Evolutionary conservation across 306 rosid genomes (phyloP).

Genomic region (Medicago lupulina): DNA sequence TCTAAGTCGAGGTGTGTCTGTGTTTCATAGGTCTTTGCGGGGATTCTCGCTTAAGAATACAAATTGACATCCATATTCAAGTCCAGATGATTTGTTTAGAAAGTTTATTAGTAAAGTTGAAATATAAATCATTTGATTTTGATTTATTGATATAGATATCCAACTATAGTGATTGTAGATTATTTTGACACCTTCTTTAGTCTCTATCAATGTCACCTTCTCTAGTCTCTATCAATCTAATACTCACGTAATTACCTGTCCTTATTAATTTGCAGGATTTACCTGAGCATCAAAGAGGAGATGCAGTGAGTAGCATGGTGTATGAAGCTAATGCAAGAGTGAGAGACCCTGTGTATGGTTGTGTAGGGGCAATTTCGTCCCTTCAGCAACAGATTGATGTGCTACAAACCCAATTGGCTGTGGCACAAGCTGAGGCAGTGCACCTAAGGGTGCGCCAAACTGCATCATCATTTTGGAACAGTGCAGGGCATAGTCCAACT

Average conservation of each 20-base stretch:
- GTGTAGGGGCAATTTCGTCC: slow-evolving; percentile 82
- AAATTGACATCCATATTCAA: too few species aligned
- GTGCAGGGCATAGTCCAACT: slow-evolving; percentile 32
- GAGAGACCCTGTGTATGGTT: slow-evolving; percentile 88
- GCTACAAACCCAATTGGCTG: slow-evolving; percentile 74
- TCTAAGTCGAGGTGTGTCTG: too few species aligned
- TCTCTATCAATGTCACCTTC: not conserved
- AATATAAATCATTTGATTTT: not conserved
- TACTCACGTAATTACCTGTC: not conserved
- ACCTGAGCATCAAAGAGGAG: slow-evolving; percentile 72
- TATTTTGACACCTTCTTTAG: not conserved
- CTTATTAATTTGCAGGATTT: slow-evolving; percentile 57
- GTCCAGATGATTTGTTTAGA: not conserved
- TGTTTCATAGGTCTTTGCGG: too few species aligned
- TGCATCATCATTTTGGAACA: slow-evolving; percentile 48
- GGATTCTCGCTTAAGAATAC: too few species aligned
- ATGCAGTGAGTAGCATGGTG: slow-evolving; percentile 92
- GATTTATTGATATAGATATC: not conserved
- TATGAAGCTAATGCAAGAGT: slow-evolving; percentile 92
- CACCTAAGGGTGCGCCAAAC: slow-evolving; percentile 73
- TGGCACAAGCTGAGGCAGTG: slow-evolving; percentile 90
- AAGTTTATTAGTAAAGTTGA: not conserved
- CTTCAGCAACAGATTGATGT: slow-evolving; percentile 76
- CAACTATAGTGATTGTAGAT: not conserved
- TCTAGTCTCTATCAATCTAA: not conserved